Conservation (phyloP, 139 green algal species). For the Chlorella sp. region DNA sequence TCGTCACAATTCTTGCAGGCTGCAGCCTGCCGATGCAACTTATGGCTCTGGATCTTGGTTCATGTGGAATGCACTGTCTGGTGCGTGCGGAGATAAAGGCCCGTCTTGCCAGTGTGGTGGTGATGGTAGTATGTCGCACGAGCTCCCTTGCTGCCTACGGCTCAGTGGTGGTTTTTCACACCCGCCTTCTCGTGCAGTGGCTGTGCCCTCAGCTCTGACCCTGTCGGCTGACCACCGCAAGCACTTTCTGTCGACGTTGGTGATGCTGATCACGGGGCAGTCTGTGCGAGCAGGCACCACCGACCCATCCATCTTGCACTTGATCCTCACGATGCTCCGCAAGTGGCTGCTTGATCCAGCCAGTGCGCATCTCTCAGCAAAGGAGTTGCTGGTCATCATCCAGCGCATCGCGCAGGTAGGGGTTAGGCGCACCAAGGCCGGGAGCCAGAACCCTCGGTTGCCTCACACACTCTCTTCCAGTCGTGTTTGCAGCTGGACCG, state of each 20-base stretch:
- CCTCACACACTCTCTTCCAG: too few species aligned
- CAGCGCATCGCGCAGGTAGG: constrained; percentile 70
- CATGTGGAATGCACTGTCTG: constrained; percentile 51
- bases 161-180: neutral
- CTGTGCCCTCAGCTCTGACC: constrained; percentile 56
- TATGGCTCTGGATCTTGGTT: constrained; percentile 75
- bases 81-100: constrained; percentile 1
- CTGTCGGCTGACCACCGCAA: constrained; percentile 79
- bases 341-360: constrained; percentile 50
- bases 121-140: neutral
- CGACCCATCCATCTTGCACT: constrained; percentile 71
- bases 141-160: neutral
- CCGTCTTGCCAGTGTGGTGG: neutral
- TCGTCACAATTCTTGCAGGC: neutral
- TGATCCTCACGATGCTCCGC: constrained; percentile 54
- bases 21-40: neutral
- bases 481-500: constrained; percentile 51
- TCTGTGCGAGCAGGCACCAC: constrained; percentile 51
- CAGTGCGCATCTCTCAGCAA: constrained; percentile 58
- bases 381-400: constrained; percentile 89
- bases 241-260: constrained; percentile 79
- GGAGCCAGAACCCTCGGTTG: too few species aligned
- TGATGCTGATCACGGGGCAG: constrained; percentile 73
- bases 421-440: too few species aligned
- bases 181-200: neutral